Evolutionary conservation across 2,329 filamentous ascomycete genomes (phyloP).

Genomic region (Fusarium oligoseptatum): DNA sequence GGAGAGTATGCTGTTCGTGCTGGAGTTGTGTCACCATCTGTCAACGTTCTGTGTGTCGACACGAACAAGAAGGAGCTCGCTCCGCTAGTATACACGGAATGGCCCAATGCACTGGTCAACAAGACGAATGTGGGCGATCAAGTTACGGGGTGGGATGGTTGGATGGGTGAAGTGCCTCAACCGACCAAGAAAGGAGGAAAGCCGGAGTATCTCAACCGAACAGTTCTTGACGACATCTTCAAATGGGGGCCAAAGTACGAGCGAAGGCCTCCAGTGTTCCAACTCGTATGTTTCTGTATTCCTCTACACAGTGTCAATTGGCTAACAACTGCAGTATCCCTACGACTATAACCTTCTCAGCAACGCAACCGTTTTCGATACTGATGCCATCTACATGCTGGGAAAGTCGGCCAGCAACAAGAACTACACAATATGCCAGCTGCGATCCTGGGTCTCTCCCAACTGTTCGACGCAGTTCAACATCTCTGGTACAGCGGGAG

Average conservation of each 20-base stretch:
- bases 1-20: slow-evolving; percentile 78
- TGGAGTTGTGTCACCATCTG: slow-evolving; percentile 75
- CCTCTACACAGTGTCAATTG: not conserved
- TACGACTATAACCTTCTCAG: slow-evolving; percentile 74
- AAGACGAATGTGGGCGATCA: slow-evolving; percentile 53
- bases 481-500: slow-evolving; percentile 69
- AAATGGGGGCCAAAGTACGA: slow-evolving; percentile 69
- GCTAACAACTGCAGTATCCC: slow-evolving; percentile 61
- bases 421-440: slow-evolving; percentile 76
- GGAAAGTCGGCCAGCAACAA: slow-evolving; percentile 58
- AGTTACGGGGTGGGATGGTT: slow-evolving; percentile 51
- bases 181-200: slow-evolving; percentile 40
- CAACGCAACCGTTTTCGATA: slow-evolving; percentile 61
- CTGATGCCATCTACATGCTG: slow-evolving; percentile 75
- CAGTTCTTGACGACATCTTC: slow-evolving; percentile 78
- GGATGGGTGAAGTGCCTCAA: slow-evolving; percentile 55
- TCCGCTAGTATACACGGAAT: slow-evolving; percentile 74
- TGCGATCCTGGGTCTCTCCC: slow-evolving; percentile 73
- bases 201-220: slow-evolving; percentile 64
- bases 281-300: slow-evolving; percentile 52
- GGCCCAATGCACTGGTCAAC: slow-evolving; percentile 61
- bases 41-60: slow-evolving; percentile 82
- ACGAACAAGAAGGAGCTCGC: slow-evolving; percentile 69
- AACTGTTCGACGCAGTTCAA: slow-evolving; percentile 75
- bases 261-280: slow-evolving; percentile 67